Base-by-base conservation (phyloP, 306 rosid species). In the Betula pendula region DNA sequence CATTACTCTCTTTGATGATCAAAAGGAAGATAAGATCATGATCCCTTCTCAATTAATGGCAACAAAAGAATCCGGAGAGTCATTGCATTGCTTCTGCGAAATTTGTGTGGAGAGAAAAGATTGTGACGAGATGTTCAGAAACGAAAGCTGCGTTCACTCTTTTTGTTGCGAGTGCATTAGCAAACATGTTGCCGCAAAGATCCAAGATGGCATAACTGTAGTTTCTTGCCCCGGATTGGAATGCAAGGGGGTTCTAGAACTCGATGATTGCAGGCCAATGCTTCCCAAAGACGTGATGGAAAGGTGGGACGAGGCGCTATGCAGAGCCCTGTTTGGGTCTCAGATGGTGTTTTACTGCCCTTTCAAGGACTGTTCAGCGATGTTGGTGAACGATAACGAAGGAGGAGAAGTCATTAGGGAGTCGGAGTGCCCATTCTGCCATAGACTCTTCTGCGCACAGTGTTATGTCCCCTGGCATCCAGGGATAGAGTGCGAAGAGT, bases 401-500 rank as follows among this genome's bases (percentile, higher is more conserved):
- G 85, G 72, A 3, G 81, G 9, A 1, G 78, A 67, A 59, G 55
- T 6, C 0, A 66, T 81, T 16, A 70, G 17, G 75, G 84, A 83
- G 16, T 24, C 86, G 22, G 85, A 78, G 74, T 92, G 97, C 2
- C 93, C 93, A 8, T 17, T 65, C 66, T 92, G 97, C 58, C 84
- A 86, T 35, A 83, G 91, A n/a, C n/a, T 88, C 69, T 88, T 92
- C 71, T 92, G 97, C 52, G 89, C 88, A 1, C 79, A 52, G 55
- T 92, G 96, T 33, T 8, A 27, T 56, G 97, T 87, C 24, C 75
- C 90, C 3, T 92, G 96, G 97, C 97, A 92, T 48, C 15, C 72
- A 11, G 88, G 81, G 33, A 45, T 86, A 3, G 52, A 15, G 1
- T 92, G 96, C 71, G 82, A 62, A 40, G 92, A 81, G 69, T 84